phyloP scores from a whole-genome alignment of 805 yeast genomes.

The Kazachstania kunashirensis region DNA sequence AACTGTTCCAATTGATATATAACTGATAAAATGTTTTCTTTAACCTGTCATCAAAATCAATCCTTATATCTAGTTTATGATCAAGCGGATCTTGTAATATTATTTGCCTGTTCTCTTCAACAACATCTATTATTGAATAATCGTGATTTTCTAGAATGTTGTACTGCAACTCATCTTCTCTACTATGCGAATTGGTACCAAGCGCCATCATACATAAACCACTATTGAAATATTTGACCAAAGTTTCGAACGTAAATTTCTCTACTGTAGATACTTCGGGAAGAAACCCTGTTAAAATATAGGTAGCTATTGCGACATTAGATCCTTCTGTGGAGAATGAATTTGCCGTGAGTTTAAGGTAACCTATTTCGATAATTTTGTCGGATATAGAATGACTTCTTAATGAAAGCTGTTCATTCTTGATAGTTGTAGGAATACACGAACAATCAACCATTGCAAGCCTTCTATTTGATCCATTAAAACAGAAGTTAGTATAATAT shows the following conservation, averaged over 20 bases:
- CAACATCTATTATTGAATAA: constrained; percentile 46
- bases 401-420: constrained; percentile 15
- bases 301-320: constrained; percentile 64
- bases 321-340: constrained; percentile 67
- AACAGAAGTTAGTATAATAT: constrained; percentile 16
- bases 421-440: constrained; percentile 13
- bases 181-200: constrained; percentile 40
- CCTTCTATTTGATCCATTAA: constrained; percentile 22
- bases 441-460: constrained; percentile 18
- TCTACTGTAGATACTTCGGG: constrained; percentile 46
- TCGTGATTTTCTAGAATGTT: constrained; percentile 50
- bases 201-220: constrained; percentile 42
- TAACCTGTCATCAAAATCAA: constrained; percentile 17
- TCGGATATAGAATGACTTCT: constrained; percentile 10
- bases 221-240: constrained; percentile 16
- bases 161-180: not conserved
- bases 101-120: constrained; percentile 14
- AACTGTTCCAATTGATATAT: constrained; percentile 61
- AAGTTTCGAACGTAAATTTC: constrained; percentile 24
- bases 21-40: constrained; percentile 37
- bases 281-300: constrained; percentile 56
- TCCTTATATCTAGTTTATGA: constrained; percentile 2
- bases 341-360: constrained; percentile 44
- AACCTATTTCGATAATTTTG: constrained; percentile 62
- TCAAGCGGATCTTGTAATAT: constrained; percentile 37